Evolutionary conservation across 1,139 yeast genomes (phyloP).

Genomic region (Magnusiomyces ingens): DNA sequence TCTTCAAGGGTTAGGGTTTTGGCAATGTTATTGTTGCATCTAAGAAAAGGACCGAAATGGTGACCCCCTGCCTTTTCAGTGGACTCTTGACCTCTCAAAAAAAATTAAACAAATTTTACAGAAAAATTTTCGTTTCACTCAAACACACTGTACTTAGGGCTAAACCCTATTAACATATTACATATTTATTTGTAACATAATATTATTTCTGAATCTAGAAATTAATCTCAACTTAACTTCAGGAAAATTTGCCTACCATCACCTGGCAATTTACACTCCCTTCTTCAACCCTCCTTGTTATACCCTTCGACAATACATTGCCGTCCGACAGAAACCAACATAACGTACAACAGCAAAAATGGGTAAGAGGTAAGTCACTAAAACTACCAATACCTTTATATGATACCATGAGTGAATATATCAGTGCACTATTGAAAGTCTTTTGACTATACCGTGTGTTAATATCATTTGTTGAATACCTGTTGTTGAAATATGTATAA

Average conservation of each 20-base stretch:
- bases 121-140: no score
- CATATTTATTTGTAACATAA: background rate
- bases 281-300: constrained; percentile 11
- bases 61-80: no score
- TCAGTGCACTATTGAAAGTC: background rate
- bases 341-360: constrained; percentile 39
- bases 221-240: background rate
- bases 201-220: background rate
- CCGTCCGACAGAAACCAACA: constrained; percentile 18
- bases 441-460: background rate
- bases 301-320: constrained; percentile 12
- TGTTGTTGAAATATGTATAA: no score
- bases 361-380: constrained; percentile 62
- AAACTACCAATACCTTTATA: background rate
- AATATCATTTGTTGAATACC: no score
- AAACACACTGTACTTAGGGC: constrained; percentile 10
- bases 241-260: background rate
- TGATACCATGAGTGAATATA: background rate
- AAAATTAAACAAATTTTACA: no score
- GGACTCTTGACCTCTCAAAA: no score
- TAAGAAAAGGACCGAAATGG: no score
- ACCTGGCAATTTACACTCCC: background rate
- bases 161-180: constrained; percentile 12
- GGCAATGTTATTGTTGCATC: background rate
- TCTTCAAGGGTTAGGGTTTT: background rate